Evolutionary conservation across 2,329 filamentous ascomycete species (phyloP).

Genomic region (Clarireedia homoeocarpa): DNA sequence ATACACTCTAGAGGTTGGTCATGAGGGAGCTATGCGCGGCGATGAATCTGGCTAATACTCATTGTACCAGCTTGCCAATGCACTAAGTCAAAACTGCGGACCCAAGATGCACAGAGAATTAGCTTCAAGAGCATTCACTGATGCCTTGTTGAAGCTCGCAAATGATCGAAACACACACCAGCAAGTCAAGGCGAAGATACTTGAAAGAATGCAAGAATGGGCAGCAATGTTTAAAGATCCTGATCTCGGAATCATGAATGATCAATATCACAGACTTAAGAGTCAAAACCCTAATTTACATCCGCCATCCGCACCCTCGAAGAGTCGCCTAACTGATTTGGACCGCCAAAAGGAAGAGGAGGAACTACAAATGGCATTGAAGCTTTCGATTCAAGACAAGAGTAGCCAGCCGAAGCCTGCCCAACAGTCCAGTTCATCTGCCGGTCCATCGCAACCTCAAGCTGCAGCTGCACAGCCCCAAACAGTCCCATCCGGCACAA

Average conservation of each 20-base stretch:
- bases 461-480: constrained; percentile 36
- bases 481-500: constrained; percentile 71
- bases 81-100: constrained; percentile 65
- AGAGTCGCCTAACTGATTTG: constrained; percentile 80
- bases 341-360: constrained; percentile 96
- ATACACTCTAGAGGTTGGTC: constrained; percentile 56
- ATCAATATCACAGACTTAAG: constrained; percentile 85
- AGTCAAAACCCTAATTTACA: constrained; percentile 78
- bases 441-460: constrained; percentile 33
- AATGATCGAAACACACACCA: constrained; percentile 93
- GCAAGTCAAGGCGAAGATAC: constrained; percentile 93
- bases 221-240: constrained; percentile 88
- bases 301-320: constrained; percentile 85
- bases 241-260: constrained; percentile 94
- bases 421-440: constrained; percentile 30
- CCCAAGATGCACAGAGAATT: constrained; percentile 62
- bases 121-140: constrained; percentile 71
- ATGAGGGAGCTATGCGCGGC: neutral
- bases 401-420: constrained; percentile 42
- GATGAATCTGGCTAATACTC: constrained; percentile 8
- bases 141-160: constrained; percentile 82
- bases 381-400: constrained; percentile 87
- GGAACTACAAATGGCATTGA: constrained; percentile 91
- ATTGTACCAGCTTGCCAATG: constrained; percentile 53
- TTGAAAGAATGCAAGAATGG: constrained; percentile 96